Evolutionary conservation across 108 stramenopile species (phyloP).

Genomic region (Licmophora abbreviata): DNA sequence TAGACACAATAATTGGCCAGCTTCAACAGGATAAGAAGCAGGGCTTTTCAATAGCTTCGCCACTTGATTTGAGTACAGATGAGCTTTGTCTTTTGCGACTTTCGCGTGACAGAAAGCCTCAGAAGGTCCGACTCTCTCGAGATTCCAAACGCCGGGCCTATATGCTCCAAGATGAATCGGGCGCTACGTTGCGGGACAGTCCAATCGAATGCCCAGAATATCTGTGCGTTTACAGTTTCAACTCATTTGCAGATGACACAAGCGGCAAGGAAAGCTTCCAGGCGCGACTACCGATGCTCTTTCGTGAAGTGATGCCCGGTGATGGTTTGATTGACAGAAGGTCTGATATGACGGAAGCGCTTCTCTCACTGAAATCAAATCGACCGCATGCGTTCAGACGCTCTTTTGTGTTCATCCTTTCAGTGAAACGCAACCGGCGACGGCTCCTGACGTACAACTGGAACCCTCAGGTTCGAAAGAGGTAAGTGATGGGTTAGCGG

Average conservation of each 20-base stretch:
- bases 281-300: slow-evolving; percentile 14
- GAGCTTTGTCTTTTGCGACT: no score
- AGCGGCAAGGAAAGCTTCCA: not conserved
- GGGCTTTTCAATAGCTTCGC: slow-evolving; percentile 6
- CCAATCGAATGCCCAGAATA: slow-evolving; percentile 67
- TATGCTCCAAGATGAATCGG: not conserved
- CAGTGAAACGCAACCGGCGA: slow-evolving; percentile 29
- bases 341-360: slow-evolving; percentile 6
- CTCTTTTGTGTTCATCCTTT: slow-evolving; percentile 39
- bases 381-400: slow-evolving; percentile 23
- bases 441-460: slow-evolving; percentile 37
- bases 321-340: slow-evolving; percentile 23
- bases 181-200: slow-evolving; percentile 26
- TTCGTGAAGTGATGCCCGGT: slow-evolving; percentile 23
- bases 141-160: not conserved
- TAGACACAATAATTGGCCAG: slow-evolving; percentile 25
- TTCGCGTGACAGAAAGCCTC: no score
- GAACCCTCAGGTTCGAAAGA: slow-evolving; percentile 24
- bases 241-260: slow-evolving; percentile 3
- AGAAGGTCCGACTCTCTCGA: no score
- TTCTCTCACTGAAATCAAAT: slow-evolving; percentile 14
- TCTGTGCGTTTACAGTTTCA: slow-evolving; percentile 37
- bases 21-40: slow-evolving; percentile 15
- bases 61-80: no score
- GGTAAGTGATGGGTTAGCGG: slow-evolving; percentile 10